These are phyloP conservation scores for Rhizomucor pusillus DNA, from an alignment of 371 early-diverging fungal species.

Conservation along the genomic window DNA sequence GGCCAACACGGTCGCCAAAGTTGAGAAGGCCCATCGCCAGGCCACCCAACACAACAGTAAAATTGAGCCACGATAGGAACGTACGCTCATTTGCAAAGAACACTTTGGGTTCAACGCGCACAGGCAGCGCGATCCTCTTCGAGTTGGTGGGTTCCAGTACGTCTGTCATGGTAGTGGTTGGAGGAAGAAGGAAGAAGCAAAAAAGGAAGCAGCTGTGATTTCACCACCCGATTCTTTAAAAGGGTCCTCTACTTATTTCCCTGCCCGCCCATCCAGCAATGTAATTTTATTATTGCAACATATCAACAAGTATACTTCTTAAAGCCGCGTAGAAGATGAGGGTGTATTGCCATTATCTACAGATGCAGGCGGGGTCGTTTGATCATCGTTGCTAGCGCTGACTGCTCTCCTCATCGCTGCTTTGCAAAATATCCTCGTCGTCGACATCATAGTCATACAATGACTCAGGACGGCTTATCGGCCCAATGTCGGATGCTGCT, in stretches of 20 bases:
- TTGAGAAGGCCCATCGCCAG: conserved; percentile 73
- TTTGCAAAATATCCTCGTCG: too few species aligned
- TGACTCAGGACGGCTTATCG: background rate
- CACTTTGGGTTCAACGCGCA: conserved; percentile 95
- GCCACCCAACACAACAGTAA: conserved; percentile 68
- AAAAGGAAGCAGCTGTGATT: background rate
- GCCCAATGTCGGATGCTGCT: background rate
- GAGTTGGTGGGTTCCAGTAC: conserved; percentile 18
- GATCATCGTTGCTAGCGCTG: background rate
- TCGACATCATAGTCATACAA: background rate
- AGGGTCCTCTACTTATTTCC: too few species aligned
- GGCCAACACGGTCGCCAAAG: conserved; percentile 71
- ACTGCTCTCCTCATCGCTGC: too few species aligned
- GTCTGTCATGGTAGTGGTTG: conserved; percentile 8
- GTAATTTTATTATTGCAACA: too few species aligned
- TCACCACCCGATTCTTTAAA: background rate
- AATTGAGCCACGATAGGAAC: conserved; percentile 84
- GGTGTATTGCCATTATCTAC: too few species aligned
- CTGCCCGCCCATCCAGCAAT: too few species aligned
- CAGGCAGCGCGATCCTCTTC: conserved; percentile 73
- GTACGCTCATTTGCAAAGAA: conserved; percentile 98
- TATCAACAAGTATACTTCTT: too few species aligned
- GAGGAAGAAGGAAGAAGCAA: conserved; percentile 4
- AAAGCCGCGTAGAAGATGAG: too few species aligned
- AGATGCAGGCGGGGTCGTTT: background rate